A percentile compares a stretch with the other conserved stretches of the same genome.
Evolutionary conservation across 164 flowering plant species (phyloP).

Genomic region (Echeveria elegans): DNA sequence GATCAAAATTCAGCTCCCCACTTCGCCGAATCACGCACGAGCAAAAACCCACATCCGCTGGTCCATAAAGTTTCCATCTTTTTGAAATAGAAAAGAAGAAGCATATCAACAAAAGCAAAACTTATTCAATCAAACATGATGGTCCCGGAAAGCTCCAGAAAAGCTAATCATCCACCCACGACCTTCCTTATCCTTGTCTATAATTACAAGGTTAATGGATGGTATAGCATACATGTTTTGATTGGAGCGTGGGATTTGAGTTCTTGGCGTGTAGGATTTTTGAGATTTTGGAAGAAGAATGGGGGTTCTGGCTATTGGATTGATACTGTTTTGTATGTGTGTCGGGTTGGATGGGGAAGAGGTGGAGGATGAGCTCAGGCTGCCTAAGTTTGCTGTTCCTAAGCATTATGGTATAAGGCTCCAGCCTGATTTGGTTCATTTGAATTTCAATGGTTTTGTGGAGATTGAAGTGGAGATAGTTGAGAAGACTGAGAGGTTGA

Average conservation of each 20-base stretch:
- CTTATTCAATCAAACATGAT: neutral
- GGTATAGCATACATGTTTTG: neutral
- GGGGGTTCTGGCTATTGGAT: neutral
- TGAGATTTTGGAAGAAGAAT: neutral
- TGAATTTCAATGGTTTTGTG: conserved; percentile 50
- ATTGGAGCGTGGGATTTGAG: neutral
- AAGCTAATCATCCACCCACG: neutral
- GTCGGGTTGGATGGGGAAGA: neutral
- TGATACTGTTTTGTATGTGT: neutral
- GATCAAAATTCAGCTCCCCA: no score
- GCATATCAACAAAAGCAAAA: neutral
- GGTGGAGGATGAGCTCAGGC: conserved; percentile 21
- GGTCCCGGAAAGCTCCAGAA: conserved; percentile 4
- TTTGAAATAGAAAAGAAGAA: neutral
- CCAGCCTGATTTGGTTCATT: conserved; percentile 44
- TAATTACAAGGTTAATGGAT: neutral
- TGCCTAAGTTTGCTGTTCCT: conserved; percentile 54
- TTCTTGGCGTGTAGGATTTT: neutral
- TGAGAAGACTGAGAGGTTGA: conserved; percentile 37
- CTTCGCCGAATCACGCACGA: no score
- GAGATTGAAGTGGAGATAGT: conserved; percentile 28
- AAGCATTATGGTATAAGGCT: conserved; percentile 48
- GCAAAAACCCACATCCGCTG: neutral
- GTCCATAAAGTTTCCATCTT: neutral
- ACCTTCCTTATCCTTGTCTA: neutral